Evolutionary conservation across 164 flowering plant genomes (phyloP).

Genomic region (Magnolia changhungtana): DNA sequence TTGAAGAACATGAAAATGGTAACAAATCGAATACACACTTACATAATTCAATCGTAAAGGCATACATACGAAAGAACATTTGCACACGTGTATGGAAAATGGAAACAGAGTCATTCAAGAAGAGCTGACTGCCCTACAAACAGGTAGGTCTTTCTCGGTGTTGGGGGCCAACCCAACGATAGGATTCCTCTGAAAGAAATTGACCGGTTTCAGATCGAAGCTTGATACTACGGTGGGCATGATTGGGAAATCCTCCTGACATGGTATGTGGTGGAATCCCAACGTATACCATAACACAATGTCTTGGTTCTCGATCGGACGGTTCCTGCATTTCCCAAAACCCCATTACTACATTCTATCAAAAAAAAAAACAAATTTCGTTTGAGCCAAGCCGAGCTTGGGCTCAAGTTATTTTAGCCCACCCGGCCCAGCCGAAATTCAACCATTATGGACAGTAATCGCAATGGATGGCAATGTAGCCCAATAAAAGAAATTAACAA

Average conservation of each 20-base stretch:
- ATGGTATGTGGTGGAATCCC: constrained; percentile 85
- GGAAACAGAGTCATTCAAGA: constrained; percentile 11
- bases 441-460: too few relatives aligned
- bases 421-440: too few relatives aligned
- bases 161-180: constrained; percentile 53
- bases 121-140: constrained; percentile 47
- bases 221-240: constrained; percentile 83
- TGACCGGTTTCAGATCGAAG: constrained; percentile 76
- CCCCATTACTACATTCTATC: constrained; percentile 40
- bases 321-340: constrained; percentile 38
- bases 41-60: too few relatives aligned
- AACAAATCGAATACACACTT: too few relatives aligned
- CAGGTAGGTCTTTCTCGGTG: constrained; percentile 52
- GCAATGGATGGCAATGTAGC: too few relatives aligned
- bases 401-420: too few relatives aligned
- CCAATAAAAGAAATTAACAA: too few relatives aligned
- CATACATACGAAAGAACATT: too few relatives aligned
- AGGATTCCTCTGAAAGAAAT: constrained; percentile 83
- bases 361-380: background rate
- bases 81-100: too few relatives aligned
- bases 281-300: constrained; percentile 85
- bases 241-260: constrained; percentile 82
- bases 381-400: too few relatives aligned
- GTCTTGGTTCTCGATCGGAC: constrained; percentile 65
- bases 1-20: too few relatives aligned